Percentiles rank a stretch among this genome's conserved stretches.
These are phyloP conservation scores for Phialocephala sp. DNA, from an alignment of 2,329 filamentous ascomycete species.

Conservation along the genomic window DNA sequence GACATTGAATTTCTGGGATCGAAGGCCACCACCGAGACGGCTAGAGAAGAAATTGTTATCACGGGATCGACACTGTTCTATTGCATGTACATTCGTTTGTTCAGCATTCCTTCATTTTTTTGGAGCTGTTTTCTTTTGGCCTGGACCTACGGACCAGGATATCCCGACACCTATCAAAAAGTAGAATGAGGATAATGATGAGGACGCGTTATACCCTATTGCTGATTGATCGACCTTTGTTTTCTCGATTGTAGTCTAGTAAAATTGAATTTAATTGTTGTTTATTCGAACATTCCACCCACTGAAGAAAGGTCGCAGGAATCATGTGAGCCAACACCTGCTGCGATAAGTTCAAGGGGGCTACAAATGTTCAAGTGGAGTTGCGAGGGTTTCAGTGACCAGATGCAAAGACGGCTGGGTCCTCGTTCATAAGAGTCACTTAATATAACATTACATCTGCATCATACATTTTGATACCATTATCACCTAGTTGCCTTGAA, in stretches of 20 bases:
- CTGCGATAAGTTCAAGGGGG: too few species aligned
- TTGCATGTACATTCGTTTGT: slow-evolving; percentile 27
- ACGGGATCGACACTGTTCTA: slow-evolving; percentile 28
- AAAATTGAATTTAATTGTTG: too few species aligned
- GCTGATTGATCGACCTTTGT: background rate
- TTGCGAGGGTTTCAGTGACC: too few species aligned
- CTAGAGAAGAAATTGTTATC: slow-evolving; percentile 31
- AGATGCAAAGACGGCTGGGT: too few species aligned
- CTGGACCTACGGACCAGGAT: slow-evolving; percentile 5
- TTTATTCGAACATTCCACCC: too few species aligned
- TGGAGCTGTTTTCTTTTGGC: slow-evolving; percentile 19
- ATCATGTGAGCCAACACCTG: too few species aligned
- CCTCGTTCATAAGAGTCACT: too few species aligned
- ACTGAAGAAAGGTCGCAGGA: too few species aligned
- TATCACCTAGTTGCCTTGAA: too few species aligned
- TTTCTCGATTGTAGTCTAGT: too few species aligned
- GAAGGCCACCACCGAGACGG: slow-evolving; percentile 12
- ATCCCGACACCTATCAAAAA: background rate
- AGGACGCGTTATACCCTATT: background rate
- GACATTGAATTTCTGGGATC: slow-evolving; percentile 29
- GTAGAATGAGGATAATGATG: background rate
- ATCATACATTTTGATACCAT: too few species aligned
- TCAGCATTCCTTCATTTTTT: slow-evolving; percentile 19
- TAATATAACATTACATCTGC: too few species aligned
- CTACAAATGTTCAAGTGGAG: background rate